Evolutionary conservation across 108 stramenopile genomes (phyloP), one percentile per base, ranked within the genome.

Genomic region (Cyclotella baltica): DNA sequence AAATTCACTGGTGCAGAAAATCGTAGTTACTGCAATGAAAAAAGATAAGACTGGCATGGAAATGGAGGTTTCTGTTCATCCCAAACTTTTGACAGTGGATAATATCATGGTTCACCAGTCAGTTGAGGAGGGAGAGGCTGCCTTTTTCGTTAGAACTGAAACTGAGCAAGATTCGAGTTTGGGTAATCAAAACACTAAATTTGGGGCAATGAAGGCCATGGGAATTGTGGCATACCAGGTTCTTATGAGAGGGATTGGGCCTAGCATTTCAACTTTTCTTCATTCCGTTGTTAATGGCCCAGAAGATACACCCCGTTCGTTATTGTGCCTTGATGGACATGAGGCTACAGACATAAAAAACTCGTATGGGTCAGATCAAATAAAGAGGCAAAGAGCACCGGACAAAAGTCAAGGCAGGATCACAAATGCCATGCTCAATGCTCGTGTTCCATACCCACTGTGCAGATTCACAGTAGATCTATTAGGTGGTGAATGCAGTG

Each of bases 401-500:
- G 64, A 66, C 25, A 66, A 40, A 36, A 34, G 52, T 25, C 2
- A 36, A 18, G 55, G 73, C 18, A 53, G 73, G 36, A 33, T 72
- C 28, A 61, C 53, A 9, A 25, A 56, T 22, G 58, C 25, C 3
- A 72, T 72, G 70, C 40, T 61, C 9, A 53, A 61, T 18, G 65
- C 65, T 9, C 55, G 65, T 30, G 65, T 75, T 3, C 75, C 75
- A 27, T 67, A 50, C 43, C 65, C 75, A n/a, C 19, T 75, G 30
- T 75, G 75, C 50, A 29, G 65, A 58, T 67, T 75, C 22, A 25
- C 63, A 29, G 25, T 63, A 2, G 75, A 75, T 51, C 38, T 67
- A 4, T 29, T 75, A 28, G 55, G 51, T 40, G 62, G 62, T 19
- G 56, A 75, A 22, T 23, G 23, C n/a, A 55, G 53, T 5, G 37